Evolutionary conservation across 768 basidiomycete species (phyloP), one percentile per base, ranked within the genome.

Genomic region (Amanita pallidorosea): DNA sequence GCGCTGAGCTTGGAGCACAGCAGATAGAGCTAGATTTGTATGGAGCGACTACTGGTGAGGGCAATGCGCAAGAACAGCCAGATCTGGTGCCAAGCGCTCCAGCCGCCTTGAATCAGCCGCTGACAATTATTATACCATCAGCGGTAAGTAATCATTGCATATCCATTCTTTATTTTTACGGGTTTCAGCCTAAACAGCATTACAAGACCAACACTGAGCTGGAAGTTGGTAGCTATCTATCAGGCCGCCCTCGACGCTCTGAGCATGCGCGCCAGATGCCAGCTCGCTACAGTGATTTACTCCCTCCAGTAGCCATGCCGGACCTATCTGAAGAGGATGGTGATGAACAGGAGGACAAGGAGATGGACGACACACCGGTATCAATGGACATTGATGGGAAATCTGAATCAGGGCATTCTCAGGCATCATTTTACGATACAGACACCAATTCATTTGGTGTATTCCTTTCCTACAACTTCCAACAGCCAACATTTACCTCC

Each of bases 351-450:
- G 33, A 34, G 33, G 33, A 35, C 13, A 5, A 9, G 25, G 25
- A 4, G 34, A 35, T 35, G 3, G 23, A 25, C 34, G 7, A 35
- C 66, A 0, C 23, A 25, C 25, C 6, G 1, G 6, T 25, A 4
- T 25, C 25, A 25, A 25, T 25, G 25, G 25, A 25, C 3, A 25
- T 25, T 25, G 25, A 25, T 5, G 6, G 25, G 25, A 25, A 25
- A 25, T 25, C 25, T 4, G 7, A 25, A 4, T 25, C 25, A 25
- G 1, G 5, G 6, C 25, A 5, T 1, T 25, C 25, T 25, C 25
- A 25, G 6, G 25, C 1, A 7, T 25, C 25, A 7, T 25, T 70
- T 47, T 45, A n/a, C 34, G 13, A 35, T 35, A 35, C 34, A 35
- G n/a, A 35, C 3, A 13, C 11, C 4, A 6, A 35, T 35, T 12